Base-by-base conservation (phyloP, 805 yeast genomes). In the Cyberlindnera petersonii region DNA sequence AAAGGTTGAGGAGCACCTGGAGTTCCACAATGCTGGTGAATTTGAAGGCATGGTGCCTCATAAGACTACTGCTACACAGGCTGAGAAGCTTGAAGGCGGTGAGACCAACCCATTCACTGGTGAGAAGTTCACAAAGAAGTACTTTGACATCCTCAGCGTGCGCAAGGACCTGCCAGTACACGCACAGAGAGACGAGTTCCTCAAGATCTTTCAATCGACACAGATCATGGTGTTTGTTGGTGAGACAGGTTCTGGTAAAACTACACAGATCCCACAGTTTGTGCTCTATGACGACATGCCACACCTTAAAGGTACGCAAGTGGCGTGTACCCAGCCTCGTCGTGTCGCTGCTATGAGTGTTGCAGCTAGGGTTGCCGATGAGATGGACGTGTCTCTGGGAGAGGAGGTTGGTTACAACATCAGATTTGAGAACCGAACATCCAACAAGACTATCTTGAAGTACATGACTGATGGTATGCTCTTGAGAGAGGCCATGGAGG, bases 381-480 rank as follows among this genome's bases (percentile, higher is more conserved):
- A 91, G 64, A 79, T 89, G 93, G 98, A 89, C 62, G 98, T 91
- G 6, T 71, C 75, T 44, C 66, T 91, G 36, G 98, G 98, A 24
- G 83, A 82, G 49, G 95, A 91, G 64, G 98, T 91, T 43, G 98
- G 98, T 67, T 91, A 91, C 66, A 78, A 83, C 49, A 85, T 91
- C 53, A 82, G 98, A 69, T 91, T 91, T 59, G 98, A 93, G 53
- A 89, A 91, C 64, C 86, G 77, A 53, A 86, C 96, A 2, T 70
- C 84, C 28, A 71, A 73, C 39, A 83, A 79, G 50, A 91, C 98
- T 6, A 74, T 89, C 26, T 69, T 91, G 55, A 87, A 88, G 64
- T 91, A 93, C 68, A 86, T 91, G 97, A 91, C 98, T 9, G 98
- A 91, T 69, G 98, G 98, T 79, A 89, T 91, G 97, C 73, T 91